Conservation (phyloP, 371 early-diverging fungal species). For the Paraphysoderma sedebokerense region DNA sequence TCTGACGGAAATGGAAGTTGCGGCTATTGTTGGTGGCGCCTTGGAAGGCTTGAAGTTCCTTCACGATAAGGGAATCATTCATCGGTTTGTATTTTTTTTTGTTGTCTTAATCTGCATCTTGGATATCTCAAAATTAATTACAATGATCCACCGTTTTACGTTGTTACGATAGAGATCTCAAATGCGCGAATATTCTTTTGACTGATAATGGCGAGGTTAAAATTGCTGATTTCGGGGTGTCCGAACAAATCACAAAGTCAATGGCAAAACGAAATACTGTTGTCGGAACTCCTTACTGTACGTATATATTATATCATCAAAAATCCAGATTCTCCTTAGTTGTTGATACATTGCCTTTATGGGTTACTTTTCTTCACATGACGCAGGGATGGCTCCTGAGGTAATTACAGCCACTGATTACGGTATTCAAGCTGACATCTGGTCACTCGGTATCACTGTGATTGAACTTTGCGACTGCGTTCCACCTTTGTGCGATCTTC, state of each 20-base stretch:
- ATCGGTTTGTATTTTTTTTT: neutral
- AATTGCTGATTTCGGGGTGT: constrained; percentile 21
- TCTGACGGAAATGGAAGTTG: constrained; percentile 10
- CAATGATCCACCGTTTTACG: no score
- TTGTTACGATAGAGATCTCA: constrained; percentile 13
- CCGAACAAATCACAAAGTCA: constrained; percentile 10
- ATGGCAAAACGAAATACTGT: constrained; percentile 11
- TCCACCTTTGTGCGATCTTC: constrained; percentile 10
- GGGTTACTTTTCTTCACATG: no score
- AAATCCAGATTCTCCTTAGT: no score
- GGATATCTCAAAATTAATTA: no score
- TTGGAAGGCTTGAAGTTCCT: constrained; percentile 18
- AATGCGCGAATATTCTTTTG: constrained; percentile 8
- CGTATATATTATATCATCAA: constrained; percentile 9
- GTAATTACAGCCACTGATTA: constrained; percentile 19
- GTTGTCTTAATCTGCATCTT: no score
- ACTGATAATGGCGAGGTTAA: neutral
- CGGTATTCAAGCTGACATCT: constrained; percentile 15
- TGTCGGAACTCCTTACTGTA: constrained; percentile 16
- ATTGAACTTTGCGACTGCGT: constrained; percentile 19
- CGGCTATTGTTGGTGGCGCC: constrained; percentile 12
- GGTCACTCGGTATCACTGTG: constrained; percentile 20
- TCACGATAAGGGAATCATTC: constrained; percentile 12
- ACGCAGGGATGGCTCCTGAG: constrained; percentile 22
- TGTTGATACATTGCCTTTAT: no score